phyloP scores from a whole-genome alignment of 2,329 filamentous ascomycete genomes.

The Didymosphaeria variabile region DNA sequence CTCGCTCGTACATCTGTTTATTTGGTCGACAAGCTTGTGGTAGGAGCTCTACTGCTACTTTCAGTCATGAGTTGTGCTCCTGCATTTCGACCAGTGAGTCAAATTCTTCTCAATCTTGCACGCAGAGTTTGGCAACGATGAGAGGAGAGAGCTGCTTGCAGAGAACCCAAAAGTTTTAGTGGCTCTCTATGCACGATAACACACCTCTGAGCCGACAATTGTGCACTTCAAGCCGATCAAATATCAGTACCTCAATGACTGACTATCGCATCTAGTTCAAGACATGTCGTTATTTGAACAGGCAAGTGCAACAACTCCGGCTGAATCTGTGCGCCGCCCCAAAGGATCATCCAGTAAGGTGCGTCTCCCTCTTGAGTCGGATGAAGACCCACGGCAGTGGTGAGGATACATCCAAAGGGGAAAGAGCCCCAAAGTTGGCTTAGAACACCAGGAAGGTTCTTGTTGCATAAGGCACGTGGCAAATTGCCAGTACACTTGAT shows the following conservation, averaged over 20 bases:
- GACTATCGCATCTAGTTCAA: not conserved
- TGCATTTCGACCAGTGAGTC: not conserved
- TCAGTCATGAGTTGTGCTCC: not conserved
- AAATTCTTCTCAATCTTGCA: not conserved
- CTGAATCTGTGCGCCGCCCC: too few species aligned
- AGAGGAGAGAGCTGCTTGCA: not conserved
- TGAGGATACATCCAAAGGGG: too few species aligned
- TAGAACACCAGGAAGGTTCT: too few species aligned
- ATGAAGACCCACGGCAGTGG: too few species aligned
- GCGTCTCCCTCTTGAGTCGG: too few species aligned
- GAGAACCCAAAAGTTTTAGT: not conserved
- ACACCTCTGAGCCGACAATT: not conserved
- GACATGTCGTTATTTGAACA: too few species aligned
- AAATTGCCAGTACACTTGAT: too few species aligned
- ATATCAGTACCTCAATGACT: not conserved
- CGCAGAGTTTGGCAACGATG: not conserved
- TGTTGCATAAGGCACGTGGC: too few species aligned
- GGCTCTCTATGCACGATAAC: not conserved
- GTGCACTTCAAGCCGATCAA: not conserved
- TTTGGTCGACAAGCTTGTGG: not conserved
- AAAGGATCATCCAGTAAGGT: too few species aligned
- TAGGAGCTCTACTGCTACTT: not conserved
- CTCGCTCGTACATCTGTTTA: conserved; percentile 4
- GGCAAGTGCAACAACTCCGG: too few species aligned
- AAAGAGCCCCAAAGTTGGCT: too few species aligned